Evolutionary conservation across 345 rosid genomes (phyloP), one percentile per base, ranked within the genome.

Genomic region (Noccaea caerulescens): DNA sequence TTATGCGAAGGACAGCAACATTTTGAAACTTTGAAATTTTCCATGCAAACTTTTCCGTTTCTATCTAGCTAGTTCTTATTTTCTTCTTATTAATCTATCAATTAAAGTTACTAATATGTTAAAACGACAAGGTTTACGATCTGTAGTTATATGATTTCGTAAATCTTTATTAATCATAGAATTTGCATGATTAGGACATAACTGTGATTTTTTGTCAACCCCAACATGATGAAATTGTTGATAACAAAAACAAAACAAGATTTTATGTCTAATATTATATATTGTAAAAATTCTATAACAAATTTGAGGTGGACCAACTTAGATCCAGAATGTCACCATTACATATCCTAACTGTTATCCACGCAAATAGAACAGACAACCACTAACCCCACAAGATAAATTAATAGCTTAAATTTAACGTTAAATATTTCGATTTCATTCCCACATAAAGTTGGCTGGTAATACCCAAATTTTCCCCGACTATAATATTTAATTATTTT

Each of bases 11-110:
- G 64, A 63, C 71, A 54, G 7, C 20, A 45, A 41, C 13, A 63
- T 72, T 71, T 37, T 23, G 36, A 63, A 63, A 54, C 76, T 63
- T 72, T 63, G 58, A 63, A 38, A n/a, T 1, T 33, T 63, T 63
- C 46, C 56, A 64, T 54, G 64, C 70, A 63, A 55, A 6, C 46
- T 53, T 52, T 54, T 20, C 32, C 38, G 30, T 54, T 23, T 61
- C 46, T 45, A 72, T 61, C 46, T 45, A 72, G 30, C 34, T 10
- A 6, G 16, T 30, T 14, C 42, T 2, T 45, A 14, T 14, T 33
- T 33, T 46, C 4, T 7, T 16, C 12, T 18, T 1, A 6, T 6
- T 34, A 33, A 16, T 46, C 42, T 47, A 10, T 7, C 10, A 1
- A 38, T 23, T 12, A 50, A 63, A 33, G 10, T 25, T 12, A 46